Base-by-base conservation (phyloP, 805 yeast genomes). In the Candida tammaniensis region DNA sequence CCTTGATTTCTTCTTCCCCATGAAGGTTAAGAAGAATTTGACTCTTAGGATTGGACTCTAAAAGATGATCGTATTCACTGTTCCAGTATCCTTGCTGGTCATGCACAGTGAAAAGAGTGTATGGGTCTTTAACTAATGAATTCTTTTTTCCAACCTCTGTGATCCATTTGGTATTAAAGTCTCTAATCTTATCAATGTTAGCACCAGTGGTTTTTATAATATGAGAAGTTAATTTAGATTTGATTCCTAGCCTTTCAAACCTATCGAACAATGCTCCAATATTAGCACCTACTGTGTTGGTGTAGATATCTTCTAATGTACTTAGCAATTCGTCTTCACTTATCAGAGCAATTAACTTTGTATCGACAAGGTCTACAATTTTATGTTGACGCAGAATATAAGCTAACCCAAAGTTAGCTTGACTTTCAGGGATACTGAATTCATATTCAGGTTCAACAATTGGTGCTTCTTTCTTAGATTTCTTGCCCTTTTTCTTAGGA, bases 131-230 rank as follows among this genome's bases (percentile, higher is more conserved):
- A 6, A 16, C 9, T n/a, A 35, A 29, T 7, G 14, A 8, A n/a
- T 13, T 7, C 25, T 30, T 21, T 11, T 14, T 8, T 10, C 14
- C 7, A 10, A 27, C 12, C 15, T 15, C 15, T n/a, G 7, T 29
- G 21, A 45, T 27, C 44, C 49, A 48, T 8, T 24, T 24, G 9
- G 33, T 34, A 21, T 42, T 40, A 23, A 31, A 48, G 13, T 24
- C 20, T 27, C 33, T 40, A 7, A 49, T 42, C n/a, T 26, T 36
- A 4, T 27, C 17, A 3, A 38, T 26, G 17, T 44, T 41, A 11
- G 48, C 50, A 30, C 39, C 35, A 1, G 52, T 40, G 12, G 45
- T 26, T 39, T 31, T 46, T 10, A 52, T 29, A 11, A 49, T 41
- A 33, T 49, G 52, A 12, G 46, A 37, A 14, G 47, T 41, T 13